Percentiles rank a stretch among this genome's conserved stretches.
Evolutionary conservation across 2,329 filamentous ascomycete genomes (phyloP).

Genomic region (Ceratocystis harringtonii): DNA sequence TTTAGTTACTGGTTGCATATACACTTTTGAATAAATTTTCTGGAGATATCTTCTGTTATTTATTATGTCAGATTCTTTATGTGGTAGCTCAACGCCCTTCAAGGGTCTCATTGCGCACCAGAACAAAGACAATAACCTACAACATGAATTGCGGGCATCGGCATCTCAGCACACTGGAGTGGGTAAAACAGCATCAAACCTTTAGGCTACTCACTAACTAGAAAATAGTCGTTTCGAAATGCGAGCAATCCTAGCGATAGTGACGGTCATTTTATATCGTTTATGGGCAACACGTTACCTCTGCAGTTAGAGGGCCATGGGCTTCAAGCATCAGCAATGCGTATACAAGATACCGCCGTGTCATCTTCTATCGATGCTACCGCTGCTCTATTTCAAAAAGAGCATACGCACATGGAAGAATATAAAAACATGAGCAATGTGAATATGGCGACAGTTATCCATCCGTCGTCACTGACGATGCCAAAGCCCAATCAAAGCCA

Average conservation of each 20-base stretch:
- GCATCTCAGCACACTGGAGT: background rate
- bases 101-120: constrained; percentile 31
- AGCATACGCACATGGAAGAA: background rate
- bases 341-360: background rate
- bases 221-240: constrained; percentile 4
- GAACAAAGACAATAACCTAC: constrained; percentile 28
- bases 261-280: background rate
- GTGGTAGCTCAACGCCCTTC: constrained; percentile 30
- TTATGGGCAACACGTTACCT: background rate
- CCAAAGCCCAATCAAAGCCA: background rate
- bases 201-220: background rate
- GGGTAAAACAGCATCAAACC: background rate
- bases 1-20: background rate
- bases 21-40: background rate
- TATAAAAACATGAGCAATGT: background rate
- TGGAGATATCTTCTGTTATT: background rate
- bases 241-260: background rate
- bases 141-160: constrained; percentile 19
- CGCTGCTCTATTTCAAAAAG: background rate
- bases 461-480: background rate
- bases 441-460: background rate
- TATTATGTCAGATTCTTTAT: constrained; percentile 30
- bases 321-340: background rate
- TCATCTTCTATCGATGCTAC: background rate
- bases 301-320: background rate